These are phyloP conservation scores for Melaleuca quinquenervia DNA, from an alignment of 345 rosid species.

Conservation along the genomic window DNA sequence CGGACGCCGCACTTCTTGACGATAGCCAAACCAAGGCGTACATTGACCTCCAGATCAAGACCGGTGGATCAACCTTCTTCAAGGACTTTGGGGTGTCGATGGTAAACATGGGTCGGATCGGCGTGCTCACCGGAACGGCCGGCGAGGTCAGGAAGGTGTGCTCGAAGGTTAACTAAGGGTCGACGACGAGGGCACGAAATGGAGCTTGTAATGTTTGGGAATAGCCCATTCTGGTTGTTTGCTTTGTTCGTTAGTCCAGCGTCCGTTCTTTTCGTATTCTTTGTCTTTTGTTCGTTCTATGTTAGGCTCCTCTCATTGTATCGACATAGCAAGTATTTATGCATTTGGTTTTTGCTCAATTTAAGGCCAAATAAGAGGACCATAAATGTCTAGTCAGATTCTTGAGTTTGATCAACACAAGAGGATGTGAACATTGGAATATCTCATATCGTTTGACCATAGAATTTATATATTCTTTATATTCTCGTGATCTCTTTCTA, in stretches of 20 bases:
- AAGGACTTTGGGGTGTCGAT: slow-evolving; percentile 55
- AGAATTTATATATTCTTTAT: neutral
- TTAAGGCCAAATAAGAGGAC: neutral
- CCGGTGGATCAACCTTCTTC: slow-evolving; percentile 21
- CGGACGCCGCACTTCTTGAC: slow-evolving; percentile 51
- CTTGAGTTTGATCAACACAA: neutral
- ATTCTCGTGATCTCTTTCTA: neutral
- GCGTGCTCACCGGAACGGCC: slow-evolving; percentile 31
- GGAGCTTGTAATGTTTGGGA: neutral
- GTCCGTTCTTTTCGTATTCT: neutral
- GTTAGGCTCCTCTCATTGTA: neutral
- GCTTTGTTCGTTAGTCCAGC: neutral
- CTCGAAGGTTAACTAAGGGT: slow-evolving; percentile 33
- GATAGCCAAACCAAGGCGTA: slow-evolving; percentile 31
- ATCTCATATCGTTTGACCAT: neutral
- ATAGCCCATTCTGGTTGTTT: neutral
- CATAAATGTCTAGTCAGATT: neutral
- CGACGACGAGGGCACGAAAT: neutral
- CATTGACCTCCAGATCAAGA: slow-evolving; percentile 13
- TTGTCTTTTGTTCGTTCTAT: neutral
- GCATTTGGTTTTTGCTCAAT: neutral
- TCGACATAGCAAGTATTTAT: neutral
- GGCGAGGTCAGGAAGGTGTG: slow-evolving; percentile 61
- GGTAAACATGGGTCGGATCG: slow-evolving; percentile 57
- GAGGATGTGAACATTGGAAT: neutral